These are phyloP conservation scores for Corymbia citriodora DNA, from an alignment of 441 rosid genomes.

Conservation along the genomic window DNA sequence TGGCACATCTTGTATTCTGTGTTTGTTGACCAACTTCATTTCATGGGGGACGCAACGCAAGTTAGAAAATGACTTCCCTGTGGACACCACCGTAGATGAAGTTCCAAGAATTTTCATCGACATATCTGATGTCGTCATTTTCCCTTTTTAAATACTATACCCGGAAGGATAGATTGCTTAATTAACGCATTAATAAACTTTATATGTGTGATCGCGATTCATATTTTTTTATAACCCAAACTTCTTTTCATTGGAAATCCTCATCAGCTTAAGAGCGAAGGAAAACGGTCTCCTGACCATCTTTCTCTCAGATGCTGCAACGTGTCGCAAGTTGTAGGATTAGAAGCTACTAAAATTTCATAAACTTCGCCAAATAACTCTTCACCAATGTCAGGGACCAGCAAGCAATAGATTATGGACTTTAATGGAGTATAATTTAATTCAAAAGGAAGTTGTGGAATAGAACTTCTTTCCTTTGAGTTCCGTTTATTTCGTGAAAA, in stretches of 20 bases:
- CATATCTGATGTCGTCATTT: not conserved
- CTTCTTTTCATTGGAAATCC: not conserved
- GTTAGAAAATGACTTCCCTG: not conserved
- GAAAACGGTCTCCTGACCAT: not conserved
- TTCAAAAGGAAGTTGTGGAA: not conserved
- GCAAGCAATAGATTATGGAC: not conserved
- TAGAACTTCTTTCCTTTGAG: not conserved
- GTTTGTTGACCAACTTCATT: not conserved
- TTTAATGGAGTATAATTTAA: not conserved
- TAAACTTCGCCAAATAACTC: not conserved
- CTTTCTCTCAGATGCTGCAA: not conserved
- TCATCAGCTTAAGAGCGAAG: not conserved
- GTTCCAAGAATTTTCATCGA: not conserved
- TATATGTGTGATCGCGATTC: not conserved
- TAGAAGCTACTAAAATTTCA: not conserved
- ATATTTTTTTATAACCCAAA: not conserved
- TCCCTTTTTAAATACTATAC: not conserved
- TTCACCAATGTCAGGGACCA: not conserved
- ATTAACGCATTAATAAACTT: not conserved
- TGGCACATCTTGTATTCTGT: not conserved
- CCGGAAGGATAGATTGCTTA: not conserved
- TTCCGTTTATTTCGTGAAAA: no score
- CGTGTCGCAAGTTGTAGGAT: not conserved
- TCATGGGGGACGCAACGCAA: not conserved
- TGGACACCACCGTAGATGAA: not conserved